phyloP scores from a whole-genome alignment of 257 asterid genomes.

The Penstemon davidsonii region DNA sequence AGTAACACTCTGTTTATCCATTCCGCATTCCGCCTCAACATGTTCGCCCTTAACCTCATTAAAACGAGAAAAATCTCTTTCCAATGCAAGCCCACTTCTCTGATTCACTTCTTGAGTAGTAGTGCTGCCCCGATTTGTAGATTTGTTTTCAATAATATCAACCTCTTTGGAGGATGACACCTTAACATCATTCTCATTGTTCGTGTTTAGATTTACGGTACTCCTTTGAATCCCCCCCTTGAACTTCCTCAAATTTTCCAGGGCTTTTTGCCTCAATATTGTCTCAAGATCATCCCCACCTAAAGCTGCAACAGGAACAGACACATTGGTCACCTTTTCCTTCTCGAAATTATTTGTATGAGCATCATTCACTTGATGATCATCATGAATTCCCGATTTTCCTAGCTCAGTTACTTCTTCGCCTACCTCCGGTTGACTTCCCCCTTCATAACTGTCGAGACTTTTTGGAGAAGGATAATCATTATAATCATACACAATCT shows the following conservation, averaged over 20 bases:
- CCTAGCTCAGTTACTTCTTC: conserved; percentile 25
- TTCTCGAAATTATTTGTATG: conserved; percentile 16
- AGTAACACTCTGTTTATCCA: conserved; percentile 16
- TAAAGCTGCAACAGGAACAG: conserved; percentile 34
- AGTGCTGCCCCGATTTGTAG: conserved; percentile 30
- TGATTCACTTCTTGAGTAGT: conserved; percentile 20
- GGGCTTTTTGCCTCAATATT: conserved; percentile 76
- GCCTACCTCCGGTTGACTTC: conserved; percentile 35
- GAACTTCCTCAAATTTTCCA: conserved; percentile 77
- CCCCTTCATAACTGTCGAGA: conserved; percentile 49
- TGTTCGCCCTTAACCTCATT: conserved; percentile 28
- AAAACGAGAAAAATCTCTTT: conserved; percentile 24
- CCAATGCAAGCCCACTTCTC: conserved; percentile 27
- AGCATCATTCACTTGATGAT: conserved; percentile 26
- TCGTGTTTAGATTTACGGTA: conserved; percentile 19
- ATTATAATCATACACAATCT: conserved; percentile 51
- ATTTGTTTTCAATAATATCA: conserved; percentile 24
- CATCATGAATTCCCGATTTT: conserved; percentile 29
- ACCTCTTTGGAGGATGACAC: conserved; percentile 23
- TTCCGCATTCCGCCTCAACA: conserved; percentile 32
- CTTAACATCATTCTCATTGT: conserved; percentile 31
- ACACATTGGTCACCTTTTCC: conserved; percentile 29
- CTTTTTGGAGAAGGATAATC: conserved; percentile 69
- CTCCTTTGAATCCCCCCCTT: conserved; percentile 38
- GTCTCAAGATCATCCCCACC: conserved; percentile 57